A percentile compares a stretch with the other conserved stretches of the same genome.
phyloP scores from a whole-genome alignment of 2,329 filamentous ascomycete genomes.

The Decorospora gaudefroyi region DNA sequence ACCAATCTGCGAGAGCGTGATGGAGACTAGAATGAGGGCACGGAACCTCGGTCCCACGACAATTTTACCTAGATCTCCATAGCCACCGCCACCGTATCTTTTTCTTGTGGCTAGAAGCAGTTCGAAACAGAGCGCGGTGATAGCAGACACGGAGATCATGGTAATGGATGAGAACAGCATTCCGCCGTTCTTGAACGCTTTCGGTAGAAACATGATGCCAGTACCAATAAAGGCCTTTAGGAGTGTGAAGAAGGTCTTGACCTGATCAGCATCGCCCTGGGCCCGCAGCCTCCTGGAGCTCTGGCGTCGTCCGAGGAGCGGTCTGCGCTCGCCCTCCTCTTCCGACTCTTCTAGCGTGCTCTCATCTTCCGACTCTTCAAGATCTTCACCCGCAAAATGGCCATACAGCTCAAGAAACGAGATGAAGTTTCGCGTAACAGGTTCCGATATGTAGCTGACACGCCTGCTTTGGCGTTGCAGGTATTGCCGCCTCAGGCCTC shows the following conservation, averaged over 20 bases:
- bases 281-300: conserved; percentile 54
- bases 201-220: conserved; percentile 80
- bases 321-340: conserved; percentile 61
- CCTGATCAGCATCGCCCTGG: conserved; percentile 67
- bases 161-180: conserved; percentile 74
- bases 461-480: conserved; percentile 50
- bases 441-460: conserved; percentile 53
- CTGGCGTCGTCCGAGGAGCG: conserved; percentile 63
- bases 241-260: conserved; percentile 77
- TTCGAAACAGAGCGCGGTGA: conserved; percentile 73
- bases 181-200: conserved; percentile 77
- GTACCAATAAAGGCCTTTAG: conserved; percentile 80
- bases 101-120: conserved; percentile 70
- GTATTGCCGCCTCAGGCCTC: conserved; percentile 60
- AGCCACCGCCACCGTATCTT: conserved; percentile 69
- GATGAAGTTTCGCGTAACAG: conserved; percentile 71
- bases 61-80: conserved; percentile 72
- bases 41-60: conserved; percentile 62
- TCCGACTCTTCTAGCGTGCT: conserved; percentile 58
- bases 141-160: conserved; percentile 65
- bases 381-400: conserved; percentile 74
- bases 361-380: conserved; percentile 62
- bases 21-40: conserved; percentile 68
- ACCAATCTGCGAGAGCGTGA: conserved; percentile 74
- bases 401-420: conserved; percentile 78